phyloP scores from a whole-genome alignment of 495 filamentous ascomycete genomes.

The Podospora australis region DNA sequence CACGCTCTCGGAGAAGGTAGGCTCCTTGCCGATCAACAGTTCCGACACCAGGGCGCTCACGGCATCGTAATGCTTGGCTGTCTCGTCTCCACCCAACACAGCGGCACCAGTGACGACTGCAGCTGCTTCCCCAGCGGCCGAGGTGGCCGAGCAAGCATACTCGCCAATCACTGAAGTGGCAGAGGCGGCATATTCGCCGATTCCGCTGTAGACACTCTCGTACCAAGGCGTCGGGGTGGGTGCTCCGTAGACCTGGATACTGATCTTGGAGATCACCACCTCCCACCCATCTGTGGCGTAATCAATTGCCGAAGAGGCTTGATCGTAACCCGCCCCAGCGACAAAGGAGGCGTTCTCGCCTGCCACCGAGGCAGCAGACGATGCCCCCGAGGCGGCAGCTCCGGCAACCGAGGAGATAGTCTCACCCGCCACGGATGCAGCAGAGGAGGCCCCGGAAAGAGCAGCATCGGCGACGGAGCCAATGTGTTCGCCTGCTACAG shows the following conservation, averaged over 20 bases:
- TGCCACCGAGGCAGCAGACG: slow-evolving; percentile 31
- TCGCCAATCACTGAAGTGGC: slow-evolving; percentile 23
- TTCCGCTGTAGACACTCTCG: slow-evolving; percentile 34
- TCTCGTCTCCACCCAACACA: slow-evolving; percentile 47
- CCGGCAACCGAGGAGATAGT: slow-evolving; percentile 26
- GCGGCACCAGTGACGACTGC: slow-evolving; percentile 46
- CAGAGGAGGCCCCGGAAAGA: slow-evolving; percentile 19
- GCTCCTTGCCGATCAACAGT: slow-evolving; percentile 69
- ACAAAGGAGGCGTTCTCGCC: slow-evolving; percentile 22
- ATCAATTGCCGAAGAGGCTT: slow-evolving; percentile 26
- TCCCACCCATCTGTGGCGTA: slow-evolving; percentile 56
- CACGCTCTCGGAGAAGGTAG: slow-evolving; percentile 75
- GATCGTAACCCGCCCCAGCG: slow-evolving; percentile 25
- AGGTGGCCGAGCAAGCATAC: slow-evolving; percentile 21
- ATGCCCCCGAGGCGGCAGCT: slow-evolving; percentile 24
- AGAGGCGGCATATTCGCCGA: slow-evolving; percentile 20
- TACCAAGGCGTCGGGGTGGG: slow-evolving; percentile 57
- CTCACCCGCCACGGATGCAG: slow-evolving; percentile 20
- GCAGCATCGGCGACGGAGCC: slow-evolving; percentile 23
- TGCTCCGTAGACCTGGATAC: slow-evolving; percentile 65
- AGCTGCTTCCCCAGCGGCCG: slow-evolving; percentile 21
- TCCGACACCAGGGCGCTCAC: slow-evolving; percentile 70
- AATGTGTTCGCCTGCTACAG: slow-evolving; percentile 16
- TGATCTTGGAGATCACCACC: slow-evolving; percentile 56
- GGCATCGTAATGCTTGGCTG: slow-evolving; percentile 57